These are phyloP conservation scores for Phytopythium oedochilum DNA, from an alignment of 352 stramenopile genomes.

Conservation along the genomic window DNA sequence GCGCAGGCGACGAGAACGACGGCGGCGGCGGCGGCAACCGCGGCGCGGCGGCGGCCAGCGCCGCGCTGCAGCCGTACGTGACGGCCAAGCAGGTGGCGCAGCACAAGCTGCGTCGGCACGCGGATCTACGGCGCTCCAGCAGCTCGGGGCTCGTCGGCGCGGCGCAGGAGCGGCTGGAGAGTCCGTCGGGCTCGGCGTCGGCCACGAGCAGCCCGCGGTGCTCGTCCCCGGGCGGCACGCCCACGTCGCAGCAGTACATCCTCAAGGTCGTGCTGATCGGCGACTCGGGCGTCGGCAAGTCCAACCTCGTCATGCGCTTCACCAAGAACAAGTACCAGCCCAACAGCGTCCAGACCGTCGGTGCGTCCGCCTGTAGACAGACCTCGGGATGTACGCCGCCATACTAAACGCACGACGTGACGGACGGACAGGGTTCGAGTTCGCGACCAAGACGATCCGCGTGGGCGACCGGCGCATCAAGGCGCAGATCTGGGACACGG, in stretches of 20 bases:
- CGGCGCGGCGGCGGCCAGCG: too few relatives aligned
- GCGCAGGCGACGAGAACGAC: neutral
- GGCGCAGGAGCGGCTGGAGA: conserved; percentile 5
- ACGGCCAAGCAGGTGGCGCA: conserved; percentile 65
- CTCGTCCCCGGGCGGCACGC: conserved; percentile 21
- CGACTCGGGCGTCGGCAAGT: conserved; percentile 86
- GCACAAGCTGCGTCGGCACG: conserved; percentile 28
- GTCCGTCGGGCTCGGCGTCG: conserved; percentile 20
- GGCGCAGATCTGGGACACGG: conserved; percentile 88
- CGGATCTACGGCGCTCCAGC: conserved; percentile 33
- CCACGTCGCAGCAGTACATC: conserved; percentile 44
- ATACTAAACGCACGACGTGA: too few relatives aligned
- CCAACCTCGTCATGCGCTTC: conserved; percentile 84
- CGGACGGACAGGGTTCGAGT: conserved; percentile 72
- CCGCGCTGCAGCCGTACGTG: conserved; percentile 49
- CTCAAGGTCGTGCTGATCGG: conserved; percentile 89
- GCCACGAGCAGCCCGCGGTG: conserved; percentile 46
- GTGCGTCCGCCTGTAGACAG: conserved; percentile 8
- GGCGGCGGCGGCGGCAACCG: too few relatives aligned
- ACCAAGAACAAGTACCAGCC: conserved; percentile 88
- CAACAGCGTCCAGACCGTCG: conserved; percentile 74
- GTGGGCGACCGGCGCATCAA: conserved; percentile 80
- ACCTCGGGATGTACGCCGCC: too few relatives aligned
- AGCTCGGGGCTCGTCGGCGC: conserved; percentile 26
- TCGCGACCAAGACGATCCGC: conserved; percentile 83